phyloP scores from a whole-genome alignment of 345 rosid species.

The Eucalyptus sp. region DNA sequence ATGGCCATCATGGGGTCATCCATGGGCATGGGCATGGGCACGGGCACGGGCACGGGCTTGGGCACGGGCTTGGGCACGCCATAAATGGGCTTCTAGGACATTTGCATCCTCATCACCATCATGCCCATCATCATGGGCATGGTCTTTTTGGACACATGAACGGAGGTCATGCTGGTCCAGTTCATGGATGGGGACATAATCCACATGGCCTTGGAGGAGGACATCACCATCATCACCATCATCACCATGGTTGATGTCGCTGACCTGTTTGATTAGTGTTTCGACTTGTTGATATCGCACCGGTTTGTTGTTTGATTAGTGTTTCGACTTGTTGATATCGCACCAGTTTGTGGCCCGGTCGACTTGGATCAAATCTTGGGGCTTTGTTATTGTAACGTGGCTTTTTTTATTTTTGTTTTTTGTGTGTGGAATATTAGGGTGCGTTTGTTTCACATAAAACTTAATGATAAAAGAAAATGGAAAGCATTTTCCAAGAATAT shows the following conservation, averaged over 20 bases:
- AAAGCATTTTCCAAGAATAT: too few relatives aligned
- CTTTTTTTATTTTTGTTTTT: too few relatives aligned
- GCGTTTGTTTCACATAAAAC: too few relatives aligned
- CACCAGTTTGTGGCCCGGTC: rapidly evolving
- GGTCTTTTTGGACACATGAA: not conserved
- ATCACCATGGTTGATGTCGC: not conserved
- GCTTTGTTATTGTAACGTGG: not conserved
- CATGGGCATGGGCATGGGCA: not conserved
- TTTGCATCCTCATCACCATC: not conserved
- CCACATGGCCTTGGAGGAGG: not conserved
- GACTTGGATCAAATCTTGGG: rapidly evolving
- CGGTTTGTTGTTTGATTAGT: not conserved
- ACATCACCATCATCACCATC: not conserved
- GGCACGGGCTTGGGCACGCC: not conserved
- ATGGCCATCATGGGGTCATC: not conserved
- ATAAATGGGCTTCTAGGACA: not conserved
- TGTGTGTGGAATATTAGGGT: too few relatives aligned
- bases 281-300: rapidly evolving
- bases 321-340: not conserved
- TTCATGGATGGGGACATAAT: not conserved
- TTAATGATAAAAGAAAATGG: too few relatives aligned
- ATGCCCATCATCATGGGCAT: not conserved
- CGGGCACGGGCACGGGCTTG: not conserved
- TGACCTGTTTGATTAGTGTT: not conserved
- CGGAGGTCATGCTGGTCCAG: not conserved